A percentile compares a stretch with the other conserved stretches of the same genome.
Conservation (phyloP, 805 yeast genomes). For the Suhomyces sp. region DNA sequence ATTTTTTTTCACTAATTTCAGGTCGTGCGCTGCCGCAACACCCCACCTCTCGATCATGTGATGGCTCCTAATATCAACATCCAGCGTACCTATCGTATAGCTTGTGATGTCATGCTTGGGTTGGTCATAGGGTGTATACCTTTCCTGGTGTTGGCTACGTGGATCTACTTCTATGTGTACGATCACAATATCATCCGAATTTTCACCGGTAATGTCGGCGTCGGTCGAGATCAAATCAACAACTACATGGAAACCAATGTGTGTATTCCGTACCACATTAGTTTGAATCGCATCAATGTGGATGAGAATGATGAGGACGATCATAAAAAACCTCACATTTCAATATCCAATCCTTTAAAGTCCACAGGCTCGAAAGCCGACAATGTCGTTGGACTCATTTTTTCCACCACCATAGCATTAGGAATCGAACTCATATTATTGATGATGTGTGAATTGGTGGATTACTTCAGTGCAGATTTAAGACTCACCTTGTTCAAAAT, state of each 20-base stretch:
- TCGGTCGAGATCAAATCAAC: slow-evolving; percentile 26
- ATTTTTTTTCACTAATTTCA: not conserved
- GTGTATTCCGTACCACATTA: slow-evolving; percentile 14
- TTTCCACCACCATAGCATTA: slow-evolving; percentile 29
- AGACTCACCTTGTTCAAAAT: slow-evolving; percentile 36
- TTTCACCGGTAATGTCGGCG: slow-evolving; percentile 17
- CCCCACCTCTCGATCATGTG: not conserved
- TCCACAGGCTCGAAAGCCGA: not conserved
- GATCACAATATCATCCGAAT: slow-evolving; percentile 24
- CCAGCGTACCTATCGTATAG: not conserved
- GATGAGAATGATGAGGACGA: slow-evolving; percentile 14
- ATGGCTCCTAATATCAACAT: not conserved
- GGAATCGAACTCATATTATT: slow-evolving; percentile 31
- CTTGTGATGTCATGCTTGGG: slow-evolving; percentile 3
- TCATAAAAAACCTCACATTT: not conserved
- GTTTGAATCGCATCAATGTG: slow-evolving; percentile 13
- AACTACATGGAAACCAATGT: slow-evolving; percentile 14
- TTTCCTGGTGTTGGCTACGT: slow-evolving; percentile 13
- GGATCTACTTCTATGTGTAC: slow-evolving; percentile 22
- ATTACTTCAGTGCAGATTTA: slow-evolving; percentile 18
- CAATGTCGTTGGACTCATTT: slow-evolving; percentile 21
- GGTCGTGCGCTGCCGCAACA: not conserved
- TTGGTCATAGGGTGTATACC: slow-evolving; percentile 11
- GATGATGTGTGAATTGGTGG: slow-evolving; percentile 37
- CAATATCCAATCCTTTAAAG: not conserved